Evolutionary conservation across 495 filamentous ascomycete species (phyloP).

Genomic region (Aspergillus saccharolyticus): DNA sequence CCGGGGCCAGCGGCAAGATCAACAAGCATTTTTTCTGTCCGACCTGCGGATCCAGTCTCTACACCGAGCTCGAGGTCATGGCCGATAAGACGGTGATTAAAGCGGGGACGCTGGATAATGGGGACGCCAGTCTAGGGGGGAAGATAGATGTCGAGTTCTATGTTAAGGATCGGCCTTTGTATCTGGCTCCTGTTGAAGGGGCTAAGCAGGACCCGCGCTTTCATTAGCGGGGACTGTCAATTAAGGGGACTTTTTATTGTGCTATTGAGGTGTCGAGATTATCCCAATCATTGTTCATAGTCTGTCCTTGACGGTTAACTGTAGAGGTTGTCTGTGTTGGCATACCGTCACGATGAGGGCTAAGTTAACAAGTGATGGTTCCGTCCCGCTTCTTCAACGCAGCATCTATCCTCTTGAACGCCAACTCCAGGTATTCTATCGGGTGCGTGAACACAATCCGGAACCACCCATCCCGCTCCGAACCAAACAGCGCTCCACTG

Average conservation of each 20-base stretch:
- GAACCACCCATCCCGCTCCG: conserved; percentile 48
- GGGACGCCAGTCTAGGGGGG: conserved; percentile 27
- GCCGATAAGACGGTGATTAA: conserved; percentile 41
- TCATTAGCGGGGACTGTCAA: background rate
- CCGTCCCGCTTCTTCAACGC: conserved; percentile 18
- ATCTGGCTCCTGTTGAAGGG: conserved; percentile 30
- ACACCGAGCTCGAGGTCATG: conserved; percentile 45
- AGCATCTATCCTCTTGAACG: conserved; percentile 36
- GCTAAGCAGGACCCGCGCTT: conserved; percentile 37
- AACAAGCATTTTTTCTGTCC: conserved; percentile 49
- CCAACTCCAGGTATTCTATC: conserved; percentile 32
- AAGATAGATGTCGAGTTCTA: conserved; percentile 46
- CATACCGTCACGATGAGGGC: too few relatives aligned
- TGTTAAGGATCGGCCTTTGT: conserved; percentile 37
- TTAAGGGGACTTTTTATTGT: background rate
- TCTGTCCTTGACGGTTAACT: too few relatives aligned
- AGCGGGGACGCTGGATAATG: conserved; percentile 37
- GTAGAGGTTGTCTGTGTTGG: too few relatives aligned
- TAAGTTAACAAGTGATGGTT: too few relatives aligned
- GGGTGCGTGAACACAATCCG: conserved; percentile 47
- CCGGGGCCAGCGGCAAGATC: conserved; percentile 38
- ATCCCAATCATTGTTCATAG: background rate
- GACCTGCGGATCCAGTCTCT: conserved; percentile 40
- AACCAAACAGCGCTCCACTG: conserved; percentile 38
- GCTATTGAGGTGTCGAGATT: background rate